Conservation (phyloP, 1,139 yeast species). For the Pneumocystis jirovecii region DNA sequence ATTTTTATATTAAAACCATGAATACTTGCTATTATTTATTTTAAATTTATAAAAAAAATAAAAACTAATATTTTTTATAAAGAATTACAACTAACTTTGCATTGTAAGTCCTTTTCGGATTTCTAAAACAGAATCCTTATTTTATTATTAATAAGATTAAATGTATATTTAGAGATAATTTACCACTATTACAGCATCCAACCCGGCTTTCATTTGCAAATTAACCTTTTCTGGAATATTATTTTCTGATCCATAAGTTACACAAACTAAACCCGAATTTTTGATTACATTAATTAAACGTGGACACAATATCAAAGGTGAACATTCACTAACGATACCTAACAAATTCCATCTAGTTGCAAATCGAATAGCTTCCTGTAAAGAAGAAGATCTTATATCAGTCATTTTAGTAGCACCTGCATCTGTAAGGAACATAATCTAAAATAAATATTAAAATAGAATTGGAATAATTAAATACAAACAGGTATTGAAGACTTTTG, state of each 20-base stretch:
- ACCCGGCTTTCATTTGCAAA: slow-evolving; percentile 83
- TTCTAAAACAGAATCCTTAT: slow-evolving; percentile 58
- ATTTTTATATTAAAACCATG: not conserved
- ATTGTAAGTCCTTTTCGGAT: slow-evolving; percentile 61
- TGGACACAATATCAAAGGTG: slow-evolving; percentile 73
- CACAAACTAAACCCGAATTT: slow-evolving; percentile 81
- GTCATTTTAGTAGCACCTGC: slow-evolving; percentile 74
- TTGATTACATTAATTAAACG: slow-evolving; percentile 70
- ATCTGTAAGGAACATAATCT: slow-evolving; percentile 71
- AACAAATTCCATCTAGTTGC: slow-evolving; percentile 83
- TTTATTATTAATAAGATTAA: not conserved
- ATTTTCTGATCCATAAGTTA: slow-evolving; percentile 75
- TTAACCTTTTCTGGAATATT: slow-evolving; percentile 76
- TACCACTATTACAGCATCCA: slow-evolving; percentile 90
- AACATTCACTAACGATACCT: slow-evolving; percentile 85
- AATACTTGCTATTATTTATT: not conserved
- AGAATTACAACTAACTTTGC: not conserved
- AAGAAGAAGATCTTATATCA: slow-evolving; percentile 71
- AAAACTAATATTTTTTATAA: not conserved
- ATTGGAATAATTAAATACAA: not conserved
- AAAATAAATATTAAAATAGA: slow-evolving; percentile 43
- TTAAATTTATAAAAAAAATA: not conserved
- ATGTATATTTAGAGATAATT: not conserved
- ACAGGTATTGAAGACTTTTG: not conserved
- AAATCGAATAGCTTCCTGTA: slow-evolving; percentile 84